phyloP scores from a whole-genome alignment of 2,329 filamentous ascomycete genomes.

The Exophiala aquamarina region DNA sequence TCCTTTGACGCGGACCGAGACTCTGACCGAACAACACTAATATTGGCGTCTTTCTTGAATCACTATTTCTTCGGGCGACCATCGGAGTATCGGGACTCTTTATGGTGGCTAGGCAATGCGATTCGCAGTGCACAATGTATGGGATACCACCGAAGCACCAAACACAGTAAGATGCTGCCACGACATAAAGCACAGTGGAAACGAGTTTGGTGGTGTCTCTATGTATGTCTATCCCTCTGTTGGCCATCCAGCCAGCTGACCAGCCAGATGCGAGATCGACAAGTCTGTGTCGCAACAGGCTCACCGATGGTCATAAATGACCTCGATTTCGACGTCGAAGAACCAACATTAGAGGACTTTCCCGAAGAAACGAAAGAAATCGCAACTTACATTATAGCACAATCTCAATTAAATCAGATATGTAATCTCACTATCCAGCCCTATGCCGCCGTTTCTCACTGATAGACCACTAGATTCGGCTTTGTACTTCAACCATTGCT shows the following conservation, averaged over 20 bases:
- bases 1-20: neutral
- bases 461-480: neutral
- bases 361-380: conserved; percentile 4
- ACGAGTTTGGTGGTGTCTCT: conserved; percentile 6
- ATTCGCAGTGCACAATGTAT: conserved; percentile 7
- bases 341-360: conserved; percentile 13
- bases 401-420: conserved; percentile 1
- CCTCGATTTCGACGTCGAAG: conserved; percentile 7
- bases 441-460: neutral
- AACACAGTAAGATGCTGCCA: neutral
- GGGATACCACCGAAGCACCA: conserved; percentile 7
- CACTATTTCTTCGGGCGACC: conserved; percentile 10
- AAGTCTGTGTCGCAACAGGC: conserved; percentile 1
- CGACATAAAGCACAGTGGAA: conserved; percentile 6
- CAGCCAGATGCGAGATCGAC: conserved; percentile 9
- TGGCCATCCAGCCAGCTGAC: neutral
- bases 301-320: conserved; percentile 16
- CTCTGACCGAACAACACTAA: conserved; percentile 2
- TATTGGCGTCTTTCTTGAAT: conserved; percentile 5
- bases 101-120: conserved; percentile 5
- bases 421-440: neutral
- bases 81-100: conserved; percentile 1
- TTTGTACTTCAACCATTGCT: conserved; percentile 9
- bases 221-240: neutral
- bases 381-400: conserved; percentile 10